These are phyloP conservation scores for Skeletonema potamos DNA, from an alignment of 108 stramenopile species.

Conservation along the genomic window DNA sequence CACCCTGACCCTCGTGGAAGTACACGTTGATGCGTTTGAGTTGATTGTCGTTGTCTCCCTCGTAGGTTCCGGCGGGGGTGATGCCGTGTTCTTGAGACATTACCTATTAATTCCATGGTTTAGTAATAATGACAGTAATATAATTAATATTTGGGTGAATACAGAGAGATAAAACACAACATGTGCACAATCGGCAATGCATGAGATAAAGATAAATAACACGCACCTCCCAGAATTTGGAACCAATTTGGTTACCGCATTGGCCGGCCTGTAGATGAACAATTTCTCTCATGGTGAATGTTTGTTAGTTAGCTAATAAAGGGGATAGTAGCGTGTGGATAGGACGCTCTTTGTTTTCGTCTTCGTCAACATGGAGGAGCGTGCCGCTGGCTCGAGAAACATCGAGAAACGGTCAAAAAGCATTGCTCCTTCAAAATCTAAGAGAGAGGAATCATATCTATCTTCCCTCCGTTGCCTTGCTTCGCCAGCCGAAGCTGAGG, in stretches of 20 bases:
- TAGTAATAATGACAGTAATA: not conserved
- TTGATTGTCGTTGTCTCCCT: constrained; percentile 75
- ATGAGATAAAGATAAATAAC: not conserved
- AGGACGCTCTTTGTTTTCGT: not conserved
- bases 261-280: constrained; percentile 98
- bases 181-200: not conserved
- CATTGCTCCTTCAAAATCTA: too few relatives aligned
- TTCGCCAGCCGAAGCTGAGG: not conserved
- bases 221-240: constrained; percentile 97
- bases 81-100: constrained; percentile 87
- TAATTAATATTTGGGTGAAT: not conserved
- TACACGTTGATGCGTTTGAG: constrained; percentile 87
- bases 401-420: not conserved
- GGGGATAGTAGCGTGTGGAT: not conserved
- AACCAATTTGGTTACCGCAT: constrained; percentile 97
- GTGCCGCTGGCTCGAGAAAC: too few relatives aligned
- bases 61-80: constrained; percentile 50
- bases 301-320: not conserved
- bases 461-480: not conserved
- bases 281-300: constrained; percentile 93
- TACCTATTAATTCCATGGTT: constrained; percentile 30
- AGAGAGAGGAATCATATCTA: too few relatives aligned
- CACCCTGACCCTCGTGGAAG: constrained; percentile 77
- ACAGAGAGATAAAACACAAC: not conserved
- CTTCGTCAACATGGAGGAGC: not conserved